phyloP scores from a whole-genome alignment of 768 basidiomycete species.

The Podaxis pistillaris region DNA sequence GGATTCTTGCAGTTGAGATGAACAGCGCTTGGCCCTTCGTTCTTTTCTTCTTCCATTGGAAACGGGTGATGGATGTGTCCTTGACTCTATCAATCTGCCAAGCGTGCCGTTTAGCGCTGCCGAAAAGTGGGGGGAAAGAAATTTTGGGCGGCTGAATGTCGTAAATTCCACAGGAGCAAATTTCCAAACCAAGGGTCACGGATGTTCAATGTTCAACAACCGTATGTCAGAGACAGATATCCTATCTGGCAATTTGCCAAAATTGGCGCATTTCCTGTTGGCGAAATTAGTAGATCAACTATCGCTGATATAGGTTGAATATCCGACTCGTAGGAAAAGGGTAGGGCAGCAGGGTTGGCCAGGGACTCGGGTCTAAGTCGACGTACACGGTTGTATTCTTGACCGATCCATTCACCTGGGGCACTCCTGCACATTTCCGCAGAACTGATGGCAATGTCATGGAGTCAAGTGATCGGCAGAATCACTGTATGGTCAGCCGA shows the following conservation, averaged over 20 bases:
- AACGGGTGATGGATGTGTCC: background rate
- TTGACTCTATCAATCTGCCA: background rate
- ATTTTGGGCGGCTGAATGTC: background rate
- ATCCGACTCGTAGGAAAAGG: background rate
- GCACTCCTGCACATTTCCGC: background rate
- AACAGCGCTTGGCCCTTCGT: background rate
- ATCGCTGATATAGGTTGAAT: background rate
- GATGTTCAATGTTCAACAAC: background rate
- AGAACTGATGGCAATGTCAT: background rate
- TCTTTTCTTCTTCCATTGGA: background rate
- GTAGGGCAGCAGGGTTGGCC: background rate
- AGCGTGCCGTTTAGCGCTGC: background rate
- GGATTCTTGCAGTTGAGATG: background rate
- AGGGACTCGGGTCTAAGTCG: background rate
- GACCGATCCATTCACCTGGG: conserved; percentile 1
- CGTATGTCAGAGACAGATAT: background rate
- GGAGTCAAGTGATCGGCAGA: background rate
- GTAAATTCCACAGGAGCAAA: background rate
- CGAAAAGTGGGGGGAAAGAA: background rate
- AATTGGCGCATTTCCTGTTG: background rate
- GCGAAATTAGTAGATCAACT: background rate
- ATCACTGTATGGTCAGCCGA: background rate
- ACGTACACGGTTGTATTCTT: conserved; percentile 5
- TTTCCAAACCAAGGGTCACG: background rate
- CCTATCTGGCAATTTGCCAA: conserved; percentile 6